Base-by-base conservation (phyloP, 257 asterid species). In the Fraxinus cuspidata region DNA sequence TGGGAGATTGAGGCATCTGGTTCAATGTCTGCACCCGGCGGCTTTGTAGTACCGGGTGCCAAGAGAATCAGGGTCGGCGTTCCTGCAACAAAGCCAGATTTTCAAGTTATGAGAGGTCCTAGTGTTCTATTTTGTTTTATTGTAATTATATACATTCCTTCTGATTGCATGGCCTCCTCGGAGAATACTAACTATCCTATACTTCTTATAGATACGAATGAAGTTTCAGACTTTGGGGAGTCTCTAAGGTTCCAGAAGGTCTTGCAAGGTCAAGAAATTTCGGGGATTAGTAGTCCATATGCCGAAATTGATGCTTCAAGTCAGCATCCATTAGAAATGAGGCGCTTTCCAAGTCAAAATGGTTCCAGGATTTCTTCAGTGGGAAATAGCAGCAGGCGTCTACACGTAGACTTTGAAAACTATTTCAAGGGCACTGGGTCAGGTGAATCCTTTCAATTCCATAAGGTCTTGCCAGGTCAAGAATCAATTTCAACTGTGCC, bases 221-320 rank as follows among this genome's bases (percentile, higher is more conserved):
- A 86, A 78, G 85, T 87, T 76, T 81, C 92, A 64, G 92, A 90
- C 90, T 88, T 86, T 82, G 97, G 91, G 79, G 96, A 96, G 83
- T 83, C 96, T 42, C 35, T 80, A 73, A 89, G 96, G 91, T 85
- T 89, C 94, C 98, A 93, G 81, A 91, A 92, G 98, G 99, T 96
- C 99, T 96, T 96, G 99, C 99, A 95, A 95, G 99, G 98, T 95
- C 99, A 95, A 95, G 99, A 93, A 95, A 90, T 93, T 58, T 83
- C 86, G 78, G 82, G 90, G 72, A 88, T 87, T 85, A 81, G 87
- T 78, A 80, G 87, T 77, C 87, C 86, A 42, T 83, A 83, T 75
- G 75, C 78, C 8, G 86, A 89, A 70, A 80, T 77, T 69, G 88
- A 88, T 79, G 85, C 86, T 29, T 85, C 86, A 68, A 82, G 82